Conservation (phyloP, 2,329 filamentous ascomycete species). For the Verticillium tricorpus region DNA sequence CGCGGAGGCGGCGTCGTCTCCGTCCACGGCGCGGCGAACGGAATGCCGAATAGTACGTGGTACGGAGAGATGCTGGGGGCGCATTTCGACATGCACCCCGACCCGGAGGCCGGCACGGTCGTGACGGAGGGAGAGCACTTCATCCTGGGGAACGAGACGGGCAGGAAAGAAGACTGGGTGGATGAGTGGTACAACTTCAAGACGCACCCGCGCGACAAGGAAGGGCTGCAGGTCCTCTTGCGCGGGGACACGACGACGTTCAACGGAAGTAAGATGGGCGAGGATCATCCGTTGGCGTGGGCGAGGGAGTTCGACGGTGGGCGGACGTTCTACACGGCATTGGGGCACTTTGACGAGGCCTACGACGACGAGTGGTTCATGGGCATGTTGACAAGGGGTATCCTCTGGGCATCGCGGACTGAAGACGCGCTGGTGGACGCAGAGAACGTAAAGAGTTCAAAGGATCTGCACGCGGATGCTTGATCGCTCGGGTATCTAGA, state of each 20-base stretch:
- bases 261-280: slow-evolving; percentile 27
- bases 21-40: slow-evolving; percentile 33
- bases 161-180: slow-evolving; percentile 20
- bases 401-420: slow-evolving; percentile 9
- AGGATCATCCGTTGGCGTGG: slow-evolving; percentile 35
- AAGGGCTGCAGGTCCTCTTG: slow-evolving; percentile 27
- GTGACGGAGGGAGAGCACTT: slow-evolving; percentile 24
- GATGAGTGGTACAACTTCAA: slow-evolving; percentile 41
- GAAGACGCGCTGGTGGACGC: neutral
- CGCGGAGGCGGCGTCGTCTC: slow-evolving; percentile 33
- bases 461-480: neutral
- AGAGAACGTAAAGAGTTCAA: neutral
- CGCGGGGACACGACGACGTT: slow-evolving; percentile 29
- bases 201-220: slow-evolving; percentile 20
- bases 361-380: slow-evolving; percentile 25
- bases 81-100: slow-evolving; percentile 32
- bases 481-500: neutral
- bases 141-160: slow-evolving; percentile 17
- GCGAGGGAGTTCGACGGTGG: slow-evolving; percentile 32
- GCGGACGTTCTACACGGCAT: slow-evolving; percentile 33
- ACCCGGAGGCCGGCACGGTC: slow-evolving; percentile 27
- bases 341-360: slow-evolving; percentile 36
- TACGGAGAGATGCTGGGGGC: slow-evolving; percentile 33
- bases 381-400: slow-evolving; percentile 6
- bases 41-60: slow-evolving; percentile 26